Conservation (phyloP, 768 basidiomycete genomes). For the Leccinum imitatum region DNA sequence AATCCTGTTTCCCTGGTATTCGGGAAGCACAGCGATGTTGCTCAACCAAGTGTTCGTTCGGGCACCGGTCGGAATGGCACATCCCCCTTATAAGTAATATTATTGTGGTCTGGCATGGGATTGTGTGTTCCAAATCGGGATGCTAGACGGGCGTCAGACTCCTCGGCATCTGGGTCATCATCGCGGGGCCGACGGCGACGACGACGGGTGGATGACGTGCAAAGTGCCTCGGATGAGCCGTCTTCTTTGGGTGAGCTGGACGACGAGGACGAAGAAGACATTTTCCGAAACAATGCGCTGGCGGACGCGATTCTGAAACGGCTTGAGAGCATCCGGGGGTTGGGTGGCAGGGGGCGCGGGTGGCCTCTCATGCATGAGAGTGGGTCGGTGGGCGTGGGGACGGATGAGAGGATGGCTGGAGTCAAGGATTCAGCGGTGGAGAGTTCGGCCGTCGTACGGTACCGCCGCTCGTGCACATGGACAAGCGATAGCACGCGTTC, state of each 20-base stretch:
- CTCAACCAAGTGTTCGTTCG: neutral
- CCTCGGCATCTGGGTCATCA: slow-evolving; percentile 21
- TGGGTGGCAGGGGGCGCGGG: slow-evolving; percentile 7
- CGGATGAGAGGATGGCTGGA: slow-evolving; percentile 1
- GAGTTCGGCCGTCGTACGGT: neutral
- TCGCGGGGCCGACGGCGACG: slow-evolving; percentile 19
- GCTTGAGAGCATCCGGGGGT: slow-evolving; percentile 35
- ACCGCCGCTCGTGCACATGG: neutral
- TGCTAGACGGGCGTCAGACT: slow-evolving; percentile 20
- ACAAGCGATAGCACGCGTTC: neutral
- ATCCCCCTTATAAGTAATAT: slow-evolving; percentile 9
- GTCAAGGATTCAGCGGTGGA: slow-evolving; percentile 15
- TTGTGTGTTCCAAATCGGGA: slow-evolving; percentile 18
- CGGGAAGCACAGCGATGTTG: too few relatives aligned
- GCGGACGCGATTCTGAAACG: slow-evolving; percentile 62
- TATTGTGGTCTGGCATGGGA: slow-evolving; percentile 27
- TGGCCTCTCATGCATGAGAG: neutral
- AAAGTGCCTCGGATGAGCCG: slow-evolving; percentile 23
- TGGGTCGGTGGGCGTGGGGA: neutral
- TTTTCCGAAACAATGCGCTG: slow-evolving; percentile 45
- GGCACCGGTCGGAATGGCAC: slow-evolving; percentile 9
- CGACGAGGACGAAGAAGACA: slow-evolving; percentile 32
- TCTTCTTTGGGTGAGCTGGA: slow-evolving; percentile 26
- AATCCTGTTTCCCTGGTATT: too few relatives aligned
- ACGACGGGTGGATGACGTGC: slow-evolving; percentile 5